phyloP scores from a whole-genome alignment of 2,329 filamentous ascomycete species.

The Penicillium sp. region DNA sequence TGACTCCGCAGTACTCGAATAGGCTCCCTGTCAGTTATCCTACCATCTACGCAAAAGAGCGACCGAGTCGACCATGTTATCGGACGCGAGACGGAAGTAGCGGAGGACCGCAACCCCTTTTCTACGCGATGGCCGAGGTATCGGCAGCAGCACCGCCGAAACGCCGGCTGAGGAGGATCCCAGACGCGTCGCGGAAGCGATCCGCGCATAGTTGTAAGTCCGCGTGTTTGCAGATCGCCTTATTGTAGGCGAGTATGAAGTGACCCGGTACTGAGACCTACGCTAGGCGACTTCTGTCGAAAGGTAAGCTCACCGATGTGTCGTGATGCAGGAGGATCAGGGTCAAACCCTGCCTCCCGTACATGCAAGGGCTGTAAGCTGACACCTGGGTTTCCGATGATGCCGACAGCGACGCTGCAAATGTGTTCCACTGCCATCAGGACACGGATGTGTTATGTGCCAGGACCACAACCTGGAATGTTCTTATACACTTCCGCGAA shows the following conservation, averaged over 20 bases:
- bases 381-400: too few species aligned
- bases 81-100: too few species aligned
- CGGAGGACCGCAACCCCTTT: not conserved
- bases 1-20: slow-evolving; percentile 3
- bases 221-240: not conserved
- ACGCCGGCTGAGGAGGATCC: slow-evolving; percentile 4
- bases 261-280: too few species aligned
- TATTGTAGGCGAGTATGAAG: not conserved
- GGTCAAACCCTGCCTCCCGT: too few species aligned
- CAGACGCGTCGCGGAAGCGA: slow-evolving; percentile 6
- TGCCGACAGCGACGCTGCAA: slow-evolving; percentile 30
- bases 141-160: not conserved
- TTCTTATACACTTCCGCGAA: slow-evolving; percentile 36
- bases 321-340: too few species aligned
- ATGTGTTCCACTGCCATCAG: slow-evolving; percentile 34
- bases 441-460: slow-evolving; percentile 33
- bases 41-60: too few species aligned
- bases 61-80: too few species aligned
- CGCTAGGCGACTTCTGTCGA: slow-evolving; percentile 33
- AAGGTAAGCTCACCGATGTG: slow-evolving; percentile 9
- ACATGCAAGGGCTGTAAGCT: too few species aligned
- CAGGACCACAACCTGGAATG: slow-evolving; percentile 35
- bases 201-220: slow-evolving; percentile 8
- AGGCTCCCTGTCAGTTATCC: too few species aligned
- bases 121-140: slow-evolving; percentile 4